Evolutionary conservation across 345 rosid species (phyloP).

Genomic region (Syzygium grande): DNA sequence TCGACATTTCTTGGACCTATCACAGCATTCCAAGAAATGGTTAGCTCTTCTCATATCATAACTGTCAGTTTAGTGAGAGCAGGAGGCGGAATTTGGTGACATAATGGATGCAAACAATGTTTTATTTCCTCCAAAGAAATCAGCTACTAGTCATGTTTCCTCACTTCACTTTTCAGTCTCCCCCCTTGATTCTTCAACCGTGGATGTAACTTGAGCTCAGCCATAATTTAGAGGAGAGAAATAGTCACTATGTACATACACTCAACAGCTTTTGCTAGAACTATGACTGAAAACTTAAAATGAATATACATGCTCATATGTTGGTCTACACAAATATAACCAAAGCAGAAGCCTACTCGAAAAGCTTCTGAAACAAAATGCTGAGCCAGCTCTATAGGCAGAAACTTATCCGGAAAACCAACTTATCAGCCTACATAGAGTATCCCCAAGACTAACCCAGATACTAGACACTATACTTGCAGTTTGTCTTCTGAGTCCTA

Average conservation of each 20-base stretch:
- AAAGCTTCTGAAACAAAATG: neutral
- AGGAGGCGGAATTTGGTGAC: neutral
- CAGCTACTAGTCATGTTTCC: neutral
- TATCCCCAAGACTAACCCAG: neutral
- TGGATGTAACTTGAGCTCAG: neutral
- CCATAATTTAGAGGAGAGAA: neutral
- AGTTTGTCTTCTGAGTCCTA: neutral
- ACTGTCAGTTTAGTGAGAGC: neutral
- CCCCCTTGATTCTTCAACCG: neutral
- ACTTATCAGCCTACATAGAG: neutral
- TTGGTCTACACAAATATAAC: neutral
- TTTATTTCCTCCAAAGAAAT: neutral
- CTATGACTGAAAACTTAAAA: neutral
- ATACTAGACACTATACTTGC: neutral
- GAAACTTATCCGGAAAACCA: neutral
- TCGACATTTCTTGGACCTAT: slow-evolving; percentile 69
- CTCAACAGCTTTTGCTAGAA: neutral
- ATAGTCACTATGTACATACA: neutral
- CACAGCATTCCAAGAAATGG: neutral
- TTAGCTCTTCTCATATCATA: neutral
- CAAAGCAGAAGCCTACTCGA: neutral
- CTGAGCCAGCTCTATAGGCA: neutral
- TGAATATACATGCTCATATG: neutral
- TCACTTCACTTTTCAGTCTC: neutral
- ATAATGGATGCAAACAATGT: neutral